phyloP scores from a whole-genome alignment of 768 basidiomycete species.

The Lactifluus rugatus region DNA sequence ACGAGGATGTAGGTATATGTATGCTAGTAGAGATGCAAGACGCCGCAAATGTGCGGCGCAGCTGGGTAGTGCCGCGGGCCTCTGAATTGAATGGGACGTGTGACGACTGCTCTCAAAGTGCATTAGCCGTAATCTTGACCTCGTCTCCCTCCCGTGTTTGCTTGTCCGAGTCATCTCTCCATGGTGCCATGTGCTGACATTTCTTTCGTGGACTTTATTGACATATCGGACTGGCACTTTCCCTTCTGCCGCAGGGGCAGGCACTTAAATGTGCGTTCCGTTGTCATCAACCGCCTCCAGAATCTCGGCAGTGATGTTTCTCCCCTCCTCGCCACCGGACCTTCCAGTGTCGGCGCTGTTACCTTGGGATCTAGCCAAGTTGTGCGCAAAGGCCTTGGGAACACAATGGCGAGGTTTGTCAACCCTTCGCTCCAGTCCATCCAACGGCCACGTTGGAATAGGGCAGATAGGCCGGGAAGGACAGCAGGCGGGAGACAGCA shows the following conservation, averaged over 20 bases:
- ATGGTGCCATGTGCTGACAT: background rate
- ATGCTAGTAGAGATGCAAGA: background rate
- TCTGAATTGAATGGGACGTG: no score
- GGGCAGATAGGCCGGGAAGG: no score
- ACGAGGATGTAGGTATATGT: background rate
- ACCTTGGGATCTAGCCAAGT: slow-evolving; percentile 1
- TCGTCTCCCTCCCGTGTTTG: background rate
- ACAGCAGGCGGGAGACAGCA: no score
- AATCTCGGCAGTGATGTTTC: background rate
- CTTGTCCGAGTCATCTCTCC: background rate
- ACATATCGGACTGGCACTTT: background rate
- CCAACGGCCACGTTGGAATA: no score
- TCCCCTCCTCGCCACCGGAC: background rate
- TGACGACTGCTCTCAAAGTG: background rate
- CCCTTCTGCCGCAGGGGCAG: background rate
- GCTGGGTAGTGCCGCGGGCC: no score
- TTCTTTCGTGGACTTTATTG: background rate
- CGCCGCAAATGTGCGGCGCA: background rate
- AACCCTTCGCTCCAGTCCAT: background rate
- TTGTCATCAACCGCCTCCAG: background rate
- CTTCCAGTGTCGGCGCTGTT: no score
- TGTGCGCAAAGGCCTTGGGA: slow-evolving; percentile 1
- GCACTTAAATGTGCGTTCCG: background rate
- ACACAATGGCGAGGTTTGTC: background rate
- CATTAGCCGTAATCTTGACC: background rate